Percentiles rank a stretch among this genome's conserved stretches.
phyloP scores from a whole-genome alignment of 768 basidiomycete genomes.

The Russula brevipes region DNA sequence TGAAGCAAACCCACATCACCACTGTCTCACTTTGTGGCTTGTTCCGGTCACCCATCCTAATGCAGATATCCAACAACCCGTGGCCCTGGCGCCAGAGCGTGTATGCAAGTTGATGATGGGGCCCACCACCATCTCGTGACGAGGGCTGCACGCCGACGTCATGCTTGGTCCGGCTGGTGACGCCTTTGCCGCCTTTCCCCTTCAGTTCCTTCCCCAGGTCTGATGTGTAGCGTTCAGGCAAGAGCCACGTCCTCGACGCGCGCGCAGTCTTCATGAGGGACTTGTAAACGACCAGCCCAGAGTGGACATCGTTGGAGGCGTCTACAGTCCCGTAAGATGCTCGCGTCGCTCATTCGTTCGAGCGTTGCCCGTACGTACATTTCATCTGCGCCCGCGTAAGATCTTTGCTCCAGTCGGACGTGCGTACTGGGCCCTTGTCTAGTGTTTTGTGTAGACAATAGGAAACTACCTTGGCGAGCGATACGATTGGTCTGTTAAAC shows the following conservation, averaged over 20 bases:
- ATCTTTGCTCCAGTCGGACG: slow-evolving; percentile 42
- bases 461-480: slow-evolving; percentile 41
- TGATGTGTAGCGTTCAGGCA: slow-evolving; percentile 27
- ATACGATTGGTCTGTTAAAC: slow-evolving; percentile 39
- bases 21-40: slow-evolving; percentile 44
- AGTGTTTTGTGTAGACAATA: slow-evolving; percentile 39
- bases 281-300: slow-evolving; percentile 42
- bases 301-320: slow-evolving; percentile 50
- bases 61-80: slow-evolving; percentile 39
- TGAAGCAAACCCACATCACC: slow-evolving; percentile 39
- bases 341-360: neutral
- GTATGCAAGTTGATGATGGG: slow-evolving; percentile 40
- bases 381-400: slow-evolving; percentile 37
- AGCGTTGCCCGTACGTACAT: slow-evolving; percentile 30
- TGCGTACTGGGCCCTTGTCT: slow-evolving; percentile 43
- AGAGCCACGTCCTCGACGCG: slow-evolving; percentile 25
- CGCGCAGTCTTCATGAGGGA: slow-evolving; percentile 34
- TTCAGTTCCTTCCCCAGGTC: slow-evolving; percentile 28
- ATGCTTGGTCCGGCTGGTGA: neutral
- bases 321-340: slow-evolving; percentile 31
- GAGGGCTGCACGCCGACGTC: no score
- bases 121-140: neutral
- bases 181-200: neutral
- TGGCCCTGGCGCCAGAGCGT: slow-evolving; percentile 39
- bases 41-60: slow-evolving; percentile 32